These are phyloP conservation scores for Solioccasus polychromus DNA, from an alignment of 768 basidiomycete genomes.

Conservation along the genomic window DNA sequence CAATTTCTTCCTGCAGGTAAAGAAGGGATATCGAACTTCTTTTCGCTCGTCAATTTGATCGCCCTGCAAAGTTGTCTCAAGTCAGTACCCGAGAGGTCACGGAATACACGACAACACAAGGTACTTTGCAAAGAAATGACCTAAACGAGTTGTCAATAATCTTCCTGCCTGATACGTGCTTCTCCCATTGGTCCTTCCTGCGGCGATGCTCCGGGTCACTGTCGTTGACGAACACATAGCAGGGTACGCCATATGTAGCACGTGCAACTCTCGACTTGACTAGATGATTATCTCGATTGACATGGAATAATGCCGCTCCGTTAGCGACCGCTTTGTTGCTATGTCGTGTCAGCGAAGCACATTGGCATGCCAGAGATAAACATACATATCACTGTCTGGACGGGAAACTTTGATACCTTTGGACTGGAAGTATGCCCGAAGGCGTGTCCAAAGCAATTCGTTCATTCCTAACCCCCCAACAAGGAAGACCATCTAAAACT, in stretches of 20 bases:
- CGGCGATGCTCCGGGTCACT: slow-evolving; percentile 3
- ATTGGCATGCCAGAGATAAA: not conserved
- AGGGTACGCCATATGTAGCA: slow-evolving; percentile 8
- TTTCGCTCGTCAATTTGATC: slow-evolving; percentile 1
- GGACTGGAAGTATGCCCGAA: slow-evolving; percentile 9
- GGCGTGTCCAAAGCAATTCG: slow-evolving; percentile 4
- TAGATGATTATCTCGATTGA: not conserved
- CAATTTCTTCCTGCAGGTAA: not conserved
- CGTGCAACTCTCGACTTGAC: slow-evolving; percentile 5
- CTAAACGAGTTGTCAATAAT: slow-evolving; percentile 15
- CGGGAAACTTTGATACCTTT: slow-evolving; percentile 3
- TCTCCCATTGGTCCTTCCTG: slow-evolving; percentile 11
- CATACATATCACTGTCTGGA: slow-evolving; percentile 9
- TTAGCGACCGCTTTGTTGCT: slow-evolving; percentile 13
- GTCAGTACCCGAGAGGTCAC: too few species aligned
- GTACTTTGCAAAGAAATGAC: slow-evolving; percentile 9
- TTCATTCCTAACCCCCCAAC: slow-evolving; percentile 10
- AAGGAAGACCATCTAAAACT: slow-evolving; percentile 11
- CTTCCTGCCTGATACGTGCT: not conserved
- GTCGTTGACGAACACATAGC: not conserved
- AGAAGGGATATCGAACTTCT: slow-evolving; percentile 11
- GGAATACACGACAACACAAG: not conserved
- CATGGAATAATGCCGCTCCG: slow-evolving; percentile 3
- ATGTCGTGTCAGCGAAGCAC: not conserved
- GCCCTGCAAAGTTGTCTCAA: too few species aligned